These are phyloP conservation scores for Pestalotiopsis sp. DNA, from an alignment of 2,329 filamentous ascomycete genomes.

Conservation along the genomic window DNA sequence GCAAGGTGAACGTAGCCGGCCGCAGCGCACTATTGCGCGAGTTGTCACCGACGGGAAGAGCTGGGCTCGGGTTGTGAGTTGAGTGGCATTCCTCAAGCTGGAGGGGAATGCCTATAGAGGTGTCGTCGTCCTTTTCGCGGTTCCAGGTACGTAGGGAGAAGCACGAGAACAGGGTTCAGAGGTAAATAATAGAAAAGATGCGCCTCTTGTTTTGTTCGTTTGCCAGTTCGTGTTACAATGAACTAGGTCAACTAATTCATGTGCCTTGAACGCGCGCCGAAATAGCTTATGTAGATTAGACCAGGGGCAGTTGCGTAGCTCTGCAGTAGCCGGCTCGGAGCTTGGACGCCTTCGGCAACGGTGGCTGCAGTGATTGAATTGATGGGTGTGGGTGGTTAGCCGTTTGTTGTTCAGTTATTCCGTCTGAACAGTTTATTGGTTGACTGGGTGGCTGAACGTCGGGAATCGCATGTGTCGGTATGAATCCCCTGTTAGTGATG, in stretches of 20 bases:
- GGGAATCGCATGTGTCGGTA: background rate
- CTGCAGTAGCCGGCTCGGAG: background rate
- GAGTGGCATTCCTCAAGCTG: constrained; percentile 22
- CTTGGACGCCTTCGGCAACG: background rate
- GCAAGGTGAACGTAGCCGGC: background rate
- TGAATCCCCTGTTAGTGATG: background rate
- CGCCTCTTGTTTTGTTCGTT: background rate
- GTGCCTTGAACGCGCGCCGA: background rate
- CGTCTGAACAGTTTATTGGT: background rate
- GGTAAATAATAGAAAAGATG: background rate
- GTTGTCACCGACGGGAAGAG: constrained; percentile 29
- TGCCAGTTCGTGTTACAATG: background rate
- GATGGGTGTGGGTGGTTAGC: background rate
- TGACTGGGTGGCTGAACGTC: background rate
- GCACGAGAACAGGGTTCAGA: background rate
- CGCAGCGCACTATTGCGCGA: background rate
- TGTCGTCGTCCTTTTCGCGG: background rate
- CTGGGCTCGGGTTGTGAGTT: constrained; percentile 19
- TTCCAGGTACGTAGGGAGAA: background rate
- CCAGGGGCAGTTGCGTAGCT: background rate
- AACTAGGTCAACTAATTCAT: background rate
- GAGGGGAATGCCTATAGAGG: background rate
- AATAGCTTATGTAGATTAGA: background rate
- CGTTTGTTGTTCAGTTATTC: background rate
- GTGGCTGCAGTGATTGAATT: background rate